Conservation (phyloP, 116 monocot genomes). For the Papilionanthe hybrid region DNA sequence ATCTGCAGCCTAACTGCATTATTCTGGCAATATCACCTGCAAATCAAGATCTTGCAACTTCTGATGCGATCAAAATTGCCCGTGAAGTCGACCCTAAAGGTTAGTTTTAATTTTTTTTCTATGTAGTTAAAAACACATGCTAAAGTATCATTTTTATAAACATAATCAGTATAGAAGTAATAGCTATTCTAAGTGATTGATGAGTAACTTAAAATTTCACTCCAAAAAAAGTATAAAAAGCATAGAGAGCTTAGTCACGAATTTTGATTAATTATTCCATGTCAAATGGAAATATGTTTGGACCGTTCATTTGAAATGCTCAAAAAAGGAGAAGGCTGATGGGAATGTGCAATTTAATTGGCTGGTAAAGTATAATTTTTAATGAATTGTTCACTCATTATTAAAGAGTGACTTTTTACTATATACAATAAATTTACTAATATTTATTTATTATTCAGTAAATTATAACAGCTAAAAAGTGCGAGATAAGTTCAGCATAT, state of each 20-base stretch:
- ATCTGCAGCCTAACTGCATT: slow-evolving; percentile 77
- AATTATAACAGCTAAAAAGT: background rate
- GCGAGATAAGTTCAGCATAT: background rate
- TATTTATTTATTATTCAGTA: background rate
- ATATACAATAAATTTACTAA: background rate
- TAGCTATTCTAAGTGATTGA: background rate
- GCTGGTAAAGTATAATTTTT: background rate
- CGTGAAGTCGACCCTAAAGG: slow-evolving; percentile 97
- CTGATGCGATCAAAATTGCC: slow-evolving; percentile 88
- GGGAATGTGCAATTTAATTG: background rate
- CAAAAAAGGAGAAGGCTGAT: background rate
- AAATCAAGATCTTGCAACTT: slow-evolving; percentile 97
- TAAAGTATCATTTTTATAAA: background rate
- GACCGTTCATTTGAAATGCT: background rate
- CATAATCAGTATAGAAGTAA: background rate
- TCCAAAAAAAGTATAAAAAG: background rate
- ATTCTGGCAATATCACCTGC: slow-evolving; percentile 92
- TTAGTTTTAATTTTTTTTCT: slow-evolving; percentile 5
- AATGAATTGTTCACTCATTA: background rate
- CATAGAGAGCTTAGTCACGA: background rate
- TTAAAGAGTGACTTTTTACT: background rate
- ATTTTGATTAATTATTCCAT: background rate
- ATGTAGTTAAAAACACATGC: background rate
- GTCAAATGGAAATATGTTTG: background rate
- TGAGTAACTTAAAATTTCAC: background rate